phyloP scores from a whole-genome alignment of 768 basidiomycete species.

The Tulasnella sp. region DNA sequence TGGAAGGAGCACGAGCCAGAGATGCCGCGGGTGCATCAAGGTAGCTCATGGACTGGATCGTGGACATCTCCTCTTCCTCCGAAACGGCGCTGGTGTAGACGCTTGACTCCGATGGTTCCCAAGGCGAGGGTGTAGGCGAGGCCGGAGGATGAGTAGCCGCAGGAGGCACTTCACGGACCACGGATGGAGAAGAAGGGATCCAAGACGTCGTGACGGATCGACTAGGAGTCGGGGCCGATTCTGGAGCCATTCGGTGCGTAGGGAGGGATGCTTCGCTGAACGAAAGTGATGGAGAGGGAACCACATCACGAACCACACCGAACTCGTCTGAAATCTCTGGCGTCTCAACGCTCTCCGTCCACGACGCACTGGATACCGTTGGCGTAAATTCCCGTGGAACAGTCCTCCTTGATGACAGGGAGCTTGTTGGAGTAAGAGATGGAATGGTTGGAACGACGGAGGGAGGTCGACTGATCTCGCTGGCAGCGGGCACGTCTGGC shows the following conservation, averaged over 20 bases:
- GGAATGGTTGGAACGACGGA: constrained; percentile 26
- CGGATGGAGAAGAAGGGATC: not conserved
- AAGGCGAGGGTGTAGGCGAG: not conserved
- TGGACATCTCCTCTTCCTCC: not conserved
- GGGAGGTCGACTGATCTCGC: constrained; percentile 14
- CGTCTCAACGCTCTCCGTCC: not conserved
- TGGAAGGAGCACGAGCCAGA: not conserved
- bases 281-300: not conserved
- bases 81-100: not conserved
- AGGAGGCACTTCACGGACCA: not conserved
- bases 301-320: not conserved
- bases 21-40: constrained; percentile 2
- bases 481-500: not conserved
- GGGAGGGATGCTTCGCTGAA: not conserved
- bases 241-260: not conserved
- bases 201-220: not conserved
- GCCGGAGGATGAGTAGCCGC: not conserved
- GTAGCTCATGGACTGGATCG: not conserved
- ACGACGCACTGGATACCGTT: not conserved
- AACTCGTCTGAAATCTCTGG: not conserved
- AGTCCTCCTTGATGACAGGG: constrained; percentile 14
- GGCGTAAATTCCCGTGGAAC: not conserved
- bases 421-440: constrained; percentile 33
- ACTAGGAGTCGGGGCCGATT: not conserved
- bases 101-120: not conserved